A percentile compares a stretch with the other conserved stretches of the same genome.
phyloP scores from a whole-genome alignment of 1,284 basidiomycete genomes.

The Cutaneotrichosporon daszewskae region DNA sequence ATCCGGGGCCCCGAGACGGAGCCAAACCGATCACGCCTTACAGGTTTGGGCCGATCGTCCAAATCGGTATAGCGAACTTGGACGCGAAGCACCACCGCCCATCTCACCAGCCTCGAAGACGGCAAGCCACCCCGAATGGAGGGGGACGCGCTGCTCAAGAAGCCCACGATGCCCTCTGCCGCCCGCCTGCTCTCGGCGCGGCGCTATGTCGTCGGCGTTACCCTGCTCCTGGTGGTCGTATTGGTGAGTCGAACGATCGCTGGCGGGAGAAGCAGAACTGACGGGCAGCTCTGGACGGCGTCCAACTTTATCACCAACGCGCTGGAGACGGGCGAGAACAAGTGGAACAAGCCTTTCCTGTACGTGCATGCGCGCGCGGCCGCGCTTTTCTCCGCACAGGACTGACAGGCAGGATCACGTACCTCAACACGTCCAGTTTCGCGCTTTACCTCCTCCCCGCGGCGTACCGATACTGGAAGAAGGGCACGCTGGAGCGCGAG shows the following conservation, averaged over 20 bases:
- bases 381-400: neutral
- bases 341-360: slow-evolving; percentile 48
- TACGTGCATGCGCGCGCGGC: slow-evolving; percentile 18
- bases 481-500: neutral
- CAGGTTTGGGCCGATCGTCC: too few species aligned
- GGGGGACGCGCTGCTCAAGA: slow-evolving; percentile 4
- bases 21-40: neutral
- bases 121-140: slow-evolving; percentile 3
- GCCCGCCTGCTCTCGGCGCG: slow-evolving; percentile 3
- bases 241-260: slow-evolving; percentile 12
- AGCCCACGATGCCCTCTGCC: slow-evolving; percentile 2
- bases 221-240: slow-evolving; percentile 31
- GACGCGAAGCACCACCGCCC: too few species aligned
- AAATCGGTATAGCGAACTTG: too few species aligned
- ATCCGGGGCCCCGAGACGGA: too few species aligned
- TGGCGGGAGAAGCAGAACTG: neutral
- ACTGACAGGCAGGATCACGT: slow-evolving; percentile 39
- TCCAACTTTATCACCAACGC: slow-evolving; percentile 43
- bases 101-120: too few species aligned
- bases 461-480: slow-evolving; percentile 12
- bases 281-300: slow-evolving; percentile 39
- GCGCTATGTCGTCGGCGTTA: slow-evolving; percentile 34
- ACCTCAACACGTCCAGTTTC: slow-evolving; percentile 59
- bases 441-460: slow-evolving; percentile 77
- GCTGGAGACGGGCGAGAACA: slow-evolving; percentile 39